Evolutionary conservation across 2,329 filamentous ascomycete species (phyloP).

Genomic region (Thielaviopsis populi): DNA sequence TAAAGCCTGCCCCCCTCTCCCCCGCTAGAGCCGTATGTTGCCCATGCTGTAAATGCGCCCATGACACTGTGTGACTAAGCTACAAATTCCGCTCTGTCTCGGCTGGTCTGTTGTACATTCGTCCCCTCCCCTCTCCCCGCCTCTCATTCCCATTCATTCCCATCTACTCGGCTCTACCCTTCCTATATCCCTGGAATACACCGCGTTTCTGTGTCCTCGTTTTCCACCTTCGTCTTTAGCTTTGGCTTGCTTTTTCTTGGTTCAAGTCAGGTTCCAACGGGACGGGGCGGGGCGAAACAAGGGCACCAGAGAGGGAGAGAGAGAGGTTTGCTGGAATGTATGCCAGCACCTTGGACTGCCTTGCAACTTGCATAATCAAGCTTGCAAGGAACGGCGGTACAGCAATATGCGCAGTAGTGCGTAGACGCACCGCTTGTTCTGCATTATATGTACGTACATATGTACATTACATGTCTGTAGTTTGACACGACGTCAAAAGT

Average conservation of each 20-base stretch:
- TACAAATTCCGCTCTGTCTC: neutral
- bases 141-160: neutral
- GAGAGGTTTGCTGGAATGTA: neutral
- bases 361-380: neutral
- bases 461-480: neutral
- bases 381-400: neutral
- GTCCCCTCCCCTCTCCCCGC: neutral
- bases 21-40: no score
- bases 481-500: neutral
- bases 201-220: neutral
- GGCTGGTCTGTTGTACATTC: no score
- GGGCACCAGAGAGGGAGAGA: neutral
- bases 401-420: neutral
- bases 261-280: neutral
- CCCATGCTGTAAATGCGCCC: neutral
- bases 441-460: neutral
- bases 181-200: neutral
- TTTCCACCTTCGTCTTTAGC: neutral
- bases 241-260: neutral
- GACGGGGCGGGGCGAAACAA: constrained; percentile 2
- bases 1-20: no score
- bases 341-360: neutral
- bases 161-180: neutral
- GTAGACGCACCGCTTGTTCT: neutral
- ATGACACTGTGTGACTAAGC: neutral